These are phyloP conservation scores for Gilbertella persicaria DNA, from an alignment of 371 early-diverging fungal genomes.

Conservation along the genomic window DNA sequence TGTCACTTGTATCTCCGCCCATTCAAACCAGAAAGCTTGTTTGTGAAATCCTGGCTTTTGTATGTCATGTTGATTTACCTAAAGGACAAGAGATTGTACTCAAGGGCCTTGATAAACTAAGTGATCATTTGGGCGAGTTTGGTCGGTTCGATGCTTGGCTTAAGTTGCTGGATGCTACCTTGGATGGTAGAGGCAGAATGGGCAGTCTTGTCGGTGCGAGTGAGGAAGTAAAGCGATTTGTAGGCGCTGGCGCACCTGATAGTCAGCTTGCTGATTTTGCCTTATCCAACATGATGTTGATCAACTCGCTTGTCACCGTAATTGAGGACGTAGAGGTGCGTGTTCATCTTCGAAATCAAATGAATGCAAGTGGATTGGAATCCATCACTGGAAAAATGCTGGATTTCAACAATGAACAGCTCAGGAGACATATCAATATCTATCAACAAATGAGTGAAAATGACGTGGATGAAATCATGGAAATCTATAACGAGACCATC, in stretches of 20 bases:
- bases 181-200: constrained; percentile 81
- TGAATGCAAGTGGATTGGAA: constrained; percentile 73
- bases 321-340: constrained; percentile 79
- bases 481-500: constrained; percentile 75
- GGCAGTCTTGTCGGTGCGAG: constrained; percentile 82
- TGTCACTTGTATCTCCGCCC: constrained; percentile 79
- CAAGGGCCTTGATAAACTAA: constrained; percentile 66
- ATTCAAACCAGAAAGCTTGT: constrained; percentile 78
- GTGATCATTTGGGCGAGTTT: constrained; percentile 58
- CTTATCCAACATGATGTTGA: constrained; percentile 80
- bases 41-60: constrained; percentile 80
- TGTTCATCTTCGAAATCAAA: constrained; percentile 75
- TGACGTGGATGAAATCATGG: constrained; percentile 77
- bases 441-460: constrained; percentile 77
- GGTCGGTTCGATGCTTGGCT: constrained; percentile 85
- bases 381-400: constrained; percentile 77
- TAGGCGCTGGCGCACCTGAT: constrained; percentile 61
- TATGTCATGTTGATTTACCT: constrained; percentile 81
- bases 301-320: constrained; percentile 79
- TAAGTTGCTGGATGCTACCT: constrained; percentile 69
- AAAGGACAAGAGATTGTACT: constrained; percentile 81
- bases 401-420: constrained; percentile 67
- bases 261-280: constrained; percentile 80
- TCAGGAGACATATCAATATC: constrained; percentile 75
- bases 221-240: constrained; percentile 69